phyloP scores from a whole-genome alignment of 1,139 yeast species.

The Pichia cactophila region DNA sequence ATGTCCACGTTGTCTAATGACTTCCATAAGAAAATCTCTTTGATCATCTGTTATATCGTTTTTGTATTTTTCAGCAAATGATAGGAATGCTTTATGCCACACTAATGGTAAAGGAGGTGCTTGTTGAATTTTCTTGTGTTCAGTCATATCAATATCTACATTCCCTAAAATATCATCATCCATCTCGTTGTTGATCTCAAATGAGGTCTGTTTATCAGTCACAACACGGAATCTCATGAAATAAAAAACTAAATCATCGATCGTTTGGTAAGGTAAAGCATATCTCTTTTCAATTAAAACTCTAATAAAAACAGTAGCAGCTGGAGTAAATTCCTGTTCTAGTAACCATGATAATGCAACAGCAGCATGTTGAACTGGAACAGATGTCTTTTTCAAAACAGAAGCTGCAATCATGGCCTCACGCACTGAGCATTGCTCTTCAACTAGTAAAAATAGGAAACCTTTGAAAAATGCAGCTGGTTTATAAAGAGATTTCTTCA shows the following conservation, averaged over 20 bases:
- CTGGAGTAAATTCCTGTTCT: slow-evolving; percentile 79
- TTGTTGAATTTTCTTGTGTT: slow-evolving; percentile 26
- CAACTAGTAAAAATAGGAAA: slow-evolving; percentile 82
- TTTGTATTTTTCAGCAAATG: slow-evolving; percentile 92
- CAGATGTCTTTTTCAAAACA: slow-evolving; percentile 78
- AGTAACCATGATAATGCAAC: slow-evolving; percentile 84
- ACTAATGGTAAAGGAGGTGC: slow-evolving; percentile 83
- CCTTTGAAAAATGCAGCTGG: slow-evolving; percentile 98
- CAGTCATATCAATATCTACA: slow-evolving; percentile 27
- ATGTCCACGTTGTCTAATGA: slow-evolving; percentile 85
- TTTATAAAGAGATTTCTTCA: slow-evolving; percentile 87
- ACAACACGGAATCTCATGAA: slow-evolving; percentile 77
- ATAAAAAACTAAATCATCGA: slow-evolving; percentile 92
- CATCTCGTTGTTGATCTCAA: slow-evolving; percentile 20
- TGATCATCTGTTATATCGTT: slow-evolving; percentile 97
- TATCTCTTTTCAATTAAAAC: slow-evolving; percentile 88
- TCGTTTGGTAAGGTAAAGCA: slow-evolving; percentile 93
- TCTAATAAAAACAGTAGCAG: slow-evolving; percentile 84
- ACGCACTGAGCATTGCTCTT: slow-evolving; percentile 74
- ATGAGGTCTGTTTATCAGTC: slow-evolving; percentile 28
- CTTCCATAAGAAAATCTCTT: slow-evolving; percentile 85
- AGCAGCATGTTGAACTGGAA: slow-evolving; percentile 92
- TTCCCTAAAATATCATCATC: slow-evolving; percentile 27
- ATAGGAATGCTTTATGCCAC: slow-evolving; percentile 93
- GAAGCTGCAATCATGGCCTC: slow-evolving; percentile 97